phyloP scores from a whole-genome alignment of 2,329 filamentous ascomycete genomes.

The Ophiosphaerella korrae region DNA sequence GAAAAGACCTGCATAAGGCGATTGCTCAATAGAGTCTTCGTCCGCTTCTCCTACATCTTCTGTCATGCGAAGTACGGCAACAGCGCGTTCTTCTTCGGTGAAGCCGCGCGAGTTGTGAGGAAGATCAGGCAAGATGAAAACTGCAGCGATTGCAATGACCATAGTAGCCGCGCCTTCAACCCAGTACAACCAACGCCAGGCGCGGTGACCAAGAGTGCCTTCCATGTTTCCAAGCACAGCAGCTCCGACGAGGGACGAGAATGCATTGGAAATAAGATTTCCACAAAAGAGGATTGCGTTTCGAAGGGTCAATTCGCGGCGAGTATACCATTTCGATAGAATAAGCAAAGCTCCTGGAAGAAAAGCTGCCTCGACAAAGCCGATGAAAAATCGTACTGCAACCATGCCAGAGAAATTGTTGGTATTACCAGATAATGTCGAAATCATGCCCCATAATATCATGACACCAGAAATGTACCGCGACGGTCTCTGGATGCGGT shows the following conservation, averaged over 20 bases:
- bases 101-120: slow-evolving; percentile 53
- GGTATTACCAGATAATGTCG: slow-evolving; percentile 40
- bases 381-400: slow-evolving; percentile 45
- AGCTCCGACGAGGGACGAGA: slow-evolving; percentile 52
- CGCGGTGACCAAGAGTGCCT: slow-evolving; percentile 40
- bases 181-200: slow-evolving; percentile 49
- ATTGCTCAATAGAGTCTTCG: slow-evolving; percentile 50
- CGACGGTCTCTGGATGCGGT: slow-evolving; percentile 39
- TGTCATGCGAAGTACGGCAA: slow-evolving; percentile 46
- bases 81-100: slow-evolving; percentile 53
- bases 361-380: slow-evolving; percentile 54
- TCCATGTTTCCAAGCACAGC: slow-evolving; percentile 48
- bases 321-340: slow-evolving; percentile 70
- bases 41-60: slow-evolving; percentile 59
- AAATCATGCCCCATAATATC: slow-evolving; percentile 48
- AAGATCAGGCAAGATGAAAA: slow-evolving; percentile 41
- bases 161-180: slow-evolving; percentile 48
- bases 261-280: slow-evolving; percentile 51
- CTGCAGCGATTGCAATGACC: slow-evolving; percentile 36
- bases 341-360: slow-evolving; percentile 67
- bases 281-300: slow-evolving; percentile 51
- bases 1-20: slow-evolving; percentile 58
- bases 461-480: slow-evolving; percentile 46
- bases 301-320: slow-evolving; percentile 52
- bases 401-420: slow-evolving; percentile 46